Base-by-base conservation (phyloP, 192 early-diverging fungal genomes). In the Linnemannia hyalina region DNA sequence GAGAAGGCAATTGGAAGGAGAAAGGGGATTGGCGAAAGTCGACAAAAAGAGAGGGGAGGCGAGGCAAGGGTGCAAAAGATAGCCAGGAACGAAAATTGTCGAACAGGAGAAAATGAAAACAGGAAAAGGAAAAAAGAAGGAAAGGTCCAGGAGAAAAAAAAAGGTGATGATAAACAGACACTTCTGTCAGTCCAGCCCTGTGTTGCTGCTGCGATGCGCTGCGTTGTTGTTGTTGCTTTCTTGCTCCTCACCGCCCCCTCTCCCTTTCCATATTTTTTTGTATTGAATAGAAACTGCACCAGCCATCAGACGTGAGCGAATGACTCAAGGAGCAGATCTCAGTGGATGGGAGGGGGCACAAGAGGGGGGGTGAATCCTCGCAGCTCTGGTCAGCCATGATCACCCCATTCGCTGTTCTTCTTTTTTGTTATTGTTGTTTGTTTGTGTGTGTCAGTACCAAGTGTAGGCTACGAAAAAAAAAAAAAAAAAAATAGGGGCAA, bases 321-420 rank as follows among this genome's bases (percentile, higher is more conserved):
- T 71, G 70, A 71, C 70, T 71, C 23, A 40, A 71, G 22, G 70
- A 71, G 60, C 60, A 65, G 70, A 71, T 71, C 40, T 71, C 70
- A 71, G 22, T 44, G 70, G 72, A 44, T 49, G 35, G 42, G 29
- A 29, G 4, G 60, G 29, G 60, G 26, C 10, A 65, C 26, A 29
- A 26, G 60, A 65, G 11, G 60, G 23, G 23, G n/a, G 29, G 26
- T 29, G 60, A 32, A 10, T 65, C 22, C 54, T 55, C 29, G 29
- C 57, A 65, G 60, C 26, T 65, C 26, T 41, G 20, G 74, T 65
- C 60, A 65, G 60, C 7, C 54, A 75, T 60, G 52, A 75, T 75
- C 74, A 75, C 74, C 74, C 74, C 54, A 11, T 38, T 57, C 36
- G 29, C 60, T 75, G 23, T 49, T 68, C 29, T 18, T 35, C 35